phyloP scores from a whole-genome alignment of 768 basidiomycete species.

The Dacryopinax spathularia region DNA sequence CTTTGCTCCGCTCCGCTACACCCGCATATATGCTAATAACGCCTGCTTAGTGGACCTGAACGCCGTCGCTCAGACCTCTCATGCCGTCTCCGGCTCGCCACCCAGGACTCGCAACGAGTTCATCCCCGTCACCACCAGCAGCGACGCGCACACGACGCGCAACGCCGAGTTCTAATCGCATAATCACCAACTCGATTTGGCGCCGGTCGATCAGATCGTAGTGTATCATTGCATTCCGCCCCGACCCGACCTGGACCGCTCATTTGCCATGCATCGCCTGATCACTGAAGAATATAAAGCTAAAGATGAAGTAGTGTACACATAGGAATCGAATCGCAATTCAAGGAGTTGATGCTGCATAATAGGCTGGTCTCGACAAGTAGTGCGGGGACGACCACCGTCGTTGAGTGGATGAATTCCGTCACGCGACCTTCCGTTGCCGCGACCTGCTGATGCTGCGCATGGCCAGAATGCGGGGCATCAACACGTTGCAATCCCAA shows the following conservation, averaged over 20 bases:
- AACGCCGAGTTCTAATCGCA: not conserved
- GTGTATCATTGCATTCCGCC: not conserved
- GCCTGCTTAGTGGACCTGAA: slow-evolving; percentile 40
- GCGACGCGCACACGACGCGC: slow-evolving; percentile 14
- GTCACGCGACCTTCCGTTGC: not conserved
- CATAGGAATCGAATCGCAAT: not conserved
- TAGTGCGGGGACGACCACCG: not conserved
- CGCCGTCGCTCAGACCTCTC: slow-evolving; percentile 71
- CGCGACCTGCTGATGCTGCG: too few species aligned
- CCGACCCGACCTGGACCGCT: not conserved
- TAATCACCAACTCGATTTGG: not conserved
- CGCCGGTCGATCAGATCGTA: not conserved
- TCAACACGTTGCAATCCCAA: not conserved
- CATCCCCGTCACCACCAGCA: slow-evolving; percentile 20
- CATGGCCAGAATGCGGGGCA: not conserved
- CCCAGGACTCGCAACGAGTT: slow-evolving; percentile 32
- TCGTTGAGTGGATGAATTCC: not conserved
- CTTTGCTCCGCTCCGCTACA: not conserved
- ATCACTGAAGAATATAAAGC: not conserved
- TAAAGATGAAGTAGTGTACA: not conserved
- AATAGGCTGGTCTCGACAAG: not conserved
- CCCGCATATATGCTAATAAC: not conserved
- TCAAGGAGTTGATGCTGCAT: not conserved
- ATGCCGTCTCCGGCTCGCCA: slow-evolving; percentile 32
- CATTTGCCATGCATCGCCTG: not conserved